Evolutionary conservation across 2,329 filamentous ascomycete species (phyloP).

Genomic region (Cadophora sp.): DNA sequence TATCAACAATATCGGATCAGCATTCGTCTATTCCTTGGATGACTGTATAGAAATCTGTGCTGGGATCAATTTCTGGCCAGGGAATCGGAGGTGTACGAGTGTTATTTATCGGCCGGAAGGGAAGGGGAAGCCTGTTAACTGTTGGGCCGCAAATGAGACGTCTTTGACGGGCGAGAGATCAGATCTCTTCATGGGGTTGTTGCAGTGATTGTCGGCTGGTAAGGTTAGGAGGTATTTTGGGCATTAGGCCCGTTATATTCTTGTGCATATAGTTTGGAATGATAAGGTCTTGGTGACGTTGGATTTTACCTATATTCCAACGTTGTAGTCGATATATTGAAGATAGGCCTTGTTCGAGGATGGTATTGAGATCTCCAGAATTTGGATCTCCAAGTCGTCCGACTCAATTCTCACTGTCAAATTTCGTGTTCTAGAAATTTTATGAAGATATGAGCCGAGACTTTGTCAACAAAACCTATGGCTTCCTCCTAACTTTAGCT

Average conservation of each 20-base stretch:
- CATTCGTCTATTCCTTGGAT: neutral
- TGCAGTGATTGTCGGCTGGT: neutral
- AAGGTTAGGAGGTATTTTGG: neutral
- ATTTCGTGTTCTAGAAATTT: neutral
- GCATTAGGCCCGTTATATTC: neutral
- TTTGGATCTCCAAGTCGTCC: neutral
- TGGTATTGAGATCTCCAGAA: too few relatives aligned
- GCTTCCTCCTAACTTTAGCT: too few relatives aligned
- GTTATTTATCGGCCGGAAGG: neutral
- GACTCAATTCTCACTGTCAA: neutral
- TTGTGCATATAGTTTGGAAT: neutral
- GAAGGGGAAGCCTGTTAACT: neutral
- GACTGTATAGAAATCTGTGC: slow-evolving; percentile 13
- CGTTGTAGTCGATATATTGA: too few relatives aligned
- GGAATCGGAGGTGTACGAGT: neutral
- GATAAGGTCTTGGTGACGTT: neutral
- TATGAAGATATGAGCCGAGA: neutral
- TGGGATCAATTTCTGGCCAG: slow-evolving; percentile 1
- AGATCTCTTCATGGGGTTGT: neutral
- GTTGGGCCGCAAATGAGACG: neutral
- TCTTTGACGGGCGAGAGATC: neutral
- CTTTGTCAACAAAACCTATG: neutral
- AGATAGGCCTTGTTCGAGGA: too few relatives aligned
- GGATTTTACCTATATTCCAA: too few relatives aligned
- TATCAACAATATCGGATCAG: neutral